phyloP scores from a whole-genome alignment of 2,329 filamentous ascomycete genomes.

The Fusarium burgessii region DNA sequence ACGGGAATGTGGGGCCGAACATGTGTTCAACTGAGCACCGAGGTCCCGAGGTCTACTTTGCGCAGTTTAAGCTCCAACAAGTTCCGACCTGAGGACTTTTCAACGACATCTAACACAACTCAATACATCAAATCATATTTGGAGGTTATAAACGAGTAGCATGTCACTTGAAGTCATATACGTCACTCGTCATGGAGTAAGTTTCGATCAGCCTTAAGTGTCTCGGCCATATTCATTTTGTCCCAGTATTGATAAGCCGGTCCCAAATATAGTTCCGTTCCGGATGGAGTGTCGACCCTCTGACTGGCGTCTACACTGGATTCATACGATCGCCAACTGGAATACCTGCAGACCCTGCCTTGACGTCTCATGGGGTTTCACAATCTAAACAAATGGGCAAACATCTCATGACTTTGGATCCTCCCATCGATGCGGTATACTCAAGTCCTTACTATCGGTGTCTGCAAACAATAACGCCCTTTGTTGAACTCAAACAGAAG shows the following conservation, averaged over 20 bases:
- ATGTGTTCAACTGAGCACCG: constrained; percentile 34
- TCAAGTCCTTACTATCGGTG: constrained; percentile 89
- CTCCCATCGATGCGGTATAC: constrained; percentile 82
- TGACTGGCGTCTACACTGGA: constrained; percentile 81
- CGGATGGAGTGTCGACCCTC: constrained; percentile 86
- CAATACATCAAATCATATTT: not conserved
- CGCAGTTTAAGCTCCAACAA: not conserved
- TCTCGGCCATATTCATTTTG: constrained; percentile 4
- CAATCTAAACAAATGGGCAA: constrained; percentile 83
- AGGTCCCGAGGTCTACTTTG: constrained; percentile 34
- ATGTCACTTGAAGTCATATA: constrained; percentile 81
- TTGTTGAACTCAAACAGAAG: constrained; percentile 61
- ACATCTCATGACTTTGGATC: constrained; percentile 71
- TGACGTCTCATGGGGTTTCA: constrained; percentile 86
- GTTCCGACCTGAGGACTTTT: not conserved
- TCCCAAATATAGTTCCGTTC: constrained; percentile 78
- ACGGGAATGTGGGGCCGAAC: constrained; percentile 32
- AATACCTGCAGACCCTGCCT: constrained; percentile 86
- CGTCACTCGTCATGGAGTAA: constrained; percentile 79
- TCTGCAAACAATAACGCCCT: constrained; percentile 83
- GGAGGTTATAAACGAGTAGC: not conserved
- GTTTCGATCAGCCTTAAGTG: constrained; percentile 48
- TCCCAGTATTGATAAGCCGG: constrained; percentile 28
- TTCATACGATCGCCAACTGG: constrained; percentile 84
- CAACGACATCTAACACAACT: not conserved